phyloP scores from a whole-genome alignment of 2,329 filamentous ascomycete genomes.

The Pestalotiopsis sp. region DNA sequence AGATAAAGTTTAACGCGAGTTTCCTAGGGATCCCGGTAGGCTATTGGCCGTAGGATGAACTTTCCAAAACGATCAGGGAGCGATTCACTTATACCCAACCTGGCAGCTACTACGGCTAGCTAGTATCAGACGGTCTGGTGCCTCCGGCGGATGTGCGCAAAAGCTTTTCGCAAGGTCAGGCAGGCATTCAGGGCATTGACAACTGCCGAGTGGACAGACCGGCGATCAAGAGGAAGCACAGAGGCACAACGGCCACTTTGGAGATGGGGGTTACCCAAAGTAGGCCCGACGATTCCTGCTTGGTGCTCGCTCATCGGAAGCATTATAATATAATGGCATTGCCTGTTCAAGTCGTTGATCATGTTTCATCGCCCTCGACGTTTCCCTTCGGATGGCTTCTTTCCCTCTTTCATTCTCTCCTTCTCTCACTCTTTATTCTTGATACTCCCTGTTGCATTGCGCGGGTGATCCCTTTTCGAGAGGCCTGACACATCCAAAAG shows the following conservation, averaged over 20 bases:
- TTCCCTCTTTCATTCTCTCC: not conserved
- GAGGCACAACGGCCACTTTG: not conserved
- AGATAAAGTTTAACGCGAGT: slow-evolving; percentile 5
- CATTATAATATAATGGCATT: slow-evolving; percentile 12
- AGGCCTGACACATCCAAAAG: no score
- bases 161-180: not conserved
- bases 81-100: slow-evolving; percentile 4
- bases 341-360: not conserved
- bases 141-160: slow-evolving; percentile 1
- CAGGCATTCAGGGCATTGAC: slow-evolving; percentile 3
- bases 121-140: slow-evolving; percentile 4
- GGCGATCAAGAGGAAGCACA: slow-evolving; percentile 5
- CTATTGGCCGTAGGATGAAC: slow-evolving; percentile 11
- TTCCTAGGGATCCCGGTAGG: not conserved
- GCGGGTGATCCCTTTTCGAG: no score
- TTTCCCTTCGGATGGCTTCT: not conserved
- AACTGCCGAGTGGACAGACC: slow-evolving; percentile 11
- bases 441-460: not conserved
- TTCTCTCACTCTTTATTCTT: not conserved
- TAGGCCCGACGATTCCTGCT: slow-evolving; percentile 8
- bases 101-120: slow-evolving; percentile 6
- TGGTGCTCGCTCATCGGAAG: not conserved
- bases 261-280: slow-evolving; percentile 14
- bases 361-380: slow-evolving; percentile 10
- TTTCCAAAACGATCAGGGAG: slow-evolving; percentile 9